Conservation (phyloP, 352 stramenopile genomes). For the Globisporangium nodosum region DNA sequence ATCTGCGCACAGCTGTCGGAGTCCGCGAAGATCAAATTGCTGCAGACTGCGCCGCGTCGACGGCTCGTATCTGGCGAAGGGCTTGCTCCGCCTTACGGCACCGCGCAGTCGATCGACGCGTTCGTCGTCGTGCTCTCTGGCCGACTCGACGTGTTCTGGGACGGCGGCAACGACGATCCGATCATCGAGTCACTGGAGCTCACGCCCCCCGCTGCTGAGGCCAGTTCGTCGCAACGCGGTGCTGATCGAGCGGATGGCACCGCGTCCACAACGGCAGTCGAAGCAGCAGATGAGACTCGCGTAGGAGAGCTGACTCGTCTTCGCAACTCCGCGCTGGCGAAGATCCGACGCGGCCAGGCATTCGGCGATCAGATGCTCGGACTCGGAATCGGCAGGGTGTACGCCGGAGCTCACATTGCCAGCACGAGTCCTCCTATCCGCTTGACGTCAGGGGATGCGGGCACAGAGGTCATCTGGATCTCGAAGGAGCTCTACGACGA, state of each 20-base stretch:
- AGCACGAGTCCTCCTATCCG: conserved; percentile 18
- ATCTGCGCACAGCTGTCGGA: conserved; percentile 41
- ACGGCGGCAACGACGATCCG: conserved; percentile 11
- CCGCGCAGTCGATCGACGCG: conserved; percentile 3
- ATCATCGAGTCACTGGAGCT: conserved; percentile 1
- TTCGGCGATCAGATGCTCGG: conserved; percentile 55
- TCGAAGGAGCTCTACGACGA: conserved; percentile 26
- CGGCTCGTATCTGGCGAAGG: conserved; percentile 15
- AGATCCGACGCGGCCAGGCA: conserved; percentile 31
- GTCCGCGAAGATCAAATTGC: conserved; percentile 17
- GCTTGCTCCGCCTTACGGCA: conserved; percentile 8
- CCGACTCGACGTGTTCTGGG: conserved; percentile 42
- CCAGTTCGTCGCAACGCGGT: background rate
- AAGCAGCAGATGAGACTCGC: background rate
- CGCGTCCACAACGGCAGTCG: background rate
- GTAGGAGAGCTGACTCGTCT: conserved; percentile 5
- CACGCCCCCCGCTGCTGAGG: background rate
- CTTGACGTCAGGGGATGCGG: conserved; percentile 30
- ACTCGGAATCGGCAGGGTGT: conserved; percentile 25
- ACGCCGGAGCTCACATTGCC: conserved; percentile 6
- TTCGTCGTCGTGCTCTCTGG: conserved; percentile 36
- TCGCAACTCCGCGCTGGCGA: conserved; percentile 16
- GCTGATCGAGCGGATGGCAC: background rate
- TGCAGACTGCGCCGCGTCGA: conserved; percentile 21
- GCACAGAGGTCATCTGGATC: conserved; percentile 46